Percentiles rank a stretch among this genome's conserved stretches.
Evolutionary conservation across 1,284 basidiomycete species (phyloP).

Genomic region (Rhodofomes roseus): DNA sequence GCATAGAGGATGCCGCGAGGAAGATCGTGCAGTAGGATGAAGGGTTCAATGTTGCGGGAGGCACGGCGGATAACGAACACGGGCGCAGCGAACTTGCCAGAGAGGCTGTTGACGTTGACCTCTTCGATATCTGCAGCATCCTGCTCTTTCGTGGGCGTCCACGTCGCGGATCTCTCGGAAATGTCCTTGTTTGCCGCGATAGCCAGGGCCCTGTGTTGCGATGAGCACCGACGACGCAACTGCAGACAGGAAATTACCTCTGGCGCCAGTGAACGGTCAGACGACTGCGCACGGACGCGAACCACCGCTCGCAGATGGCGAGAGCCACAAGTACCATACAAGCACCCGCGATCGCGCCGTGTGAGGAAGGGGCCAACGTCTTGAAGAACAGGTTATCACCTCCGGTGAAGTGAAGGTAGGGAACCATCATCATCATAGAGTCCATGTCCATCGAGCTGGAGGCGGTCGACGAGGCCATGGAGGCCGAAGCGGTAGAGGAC

Average conservation of each 20-base stretch:
- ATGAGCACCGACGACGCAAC: conserved; percentile 1
- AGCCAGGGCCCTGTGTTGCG: conserved; percentile 1
- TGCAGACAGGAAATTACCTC: conserved; percentile 37
- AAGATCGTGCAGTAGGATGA: background rate
- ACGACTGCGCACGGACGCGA: conserved; percentile 50
- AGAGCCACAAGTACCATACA: conserved; percentile 68
- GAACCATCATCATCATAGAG: conserved; percentile 42
- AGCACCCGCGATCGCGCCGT: conserved; percentile 69
- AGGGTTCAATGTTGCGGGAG: background rate
- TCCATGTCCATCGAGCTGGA: conserved; percentile 19
- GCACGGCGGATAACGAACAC: background rate
- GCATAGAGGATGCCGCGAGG: conserved; percentile 33
- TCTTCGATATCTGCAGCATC: conserved; percentile 11
- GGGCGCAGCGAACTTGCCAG: conserved; percentile 3
- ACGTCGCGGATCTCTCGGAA: background rate
- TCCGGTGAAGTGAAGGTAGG: conserved; percentile 62
- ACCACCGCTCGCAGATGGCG: conserved; percentile 64
- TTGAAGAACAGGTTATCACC: conserved; percentile 68
- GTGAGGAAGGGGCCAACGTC: conserved; percentile 60
- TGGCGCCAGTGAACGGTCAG: conserved; percentile 56
- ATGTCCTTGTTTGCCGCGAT: background rate
- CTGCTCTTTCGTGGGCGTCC: conserved; percentile 10
- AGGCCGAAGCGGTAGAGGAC: conserved; percentile 7
- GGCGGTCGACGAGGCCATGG: conserved; percentile 13
- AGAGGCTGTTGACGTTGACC: conserved; percentile 8